Evolutionary conservation across 2,329 filamentous ascomycete genomes (phyloP), one percentile per base, ranked within the genome.

Genomic region (Claviceps lovelessii): DNA sequence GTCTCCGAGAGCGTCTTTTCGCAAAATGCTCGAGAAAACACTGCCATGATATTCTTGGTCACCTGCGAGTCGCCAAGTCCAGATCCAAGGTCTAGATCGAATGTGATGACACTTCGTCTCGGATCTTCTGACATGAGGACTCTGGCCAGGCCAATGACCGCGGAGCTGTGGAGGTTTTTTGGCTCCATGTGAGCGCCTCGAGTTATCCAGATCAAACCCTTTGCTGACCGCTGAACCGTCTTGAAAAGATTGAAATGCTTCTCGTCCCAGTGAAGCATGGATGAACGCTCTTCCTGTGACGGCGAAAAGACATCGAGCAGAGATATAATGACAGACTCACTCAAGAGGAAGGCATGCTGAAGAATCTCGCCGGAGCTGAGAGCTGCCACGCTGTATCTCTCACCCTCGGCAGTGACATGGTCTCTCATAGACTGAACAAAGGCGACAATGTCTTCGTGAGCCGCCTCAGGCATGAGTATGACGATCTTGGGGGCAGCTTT

Each of bases 61-160:
- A 63, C 56, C 3, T 56, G 41, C 0, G 47, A 5, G 2, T 60
- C 55, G 5, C 50, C 55, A 1, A 68, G 54, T 0, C 48, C 51
- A 2, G 67, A 65, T 4, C 55, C 49, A 1, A 35, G 17, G 17
- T 58, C 61, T 5, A 77, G 42, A 52, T 78, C 75, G n/a, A 78
- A 62, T 0, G 70, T 73, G 11, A 72, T 63, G 17, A 78, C 65
- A 0, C 58, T 63, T 59, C 70, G 76, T 19, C 69, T 65, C 0
- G 70, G 65, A 56, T 77, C 71, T 49, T 79, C 77, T 0, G 76
- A 79, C 49, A 73, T 69, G 9, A 79, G 63, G 0, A 74, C 74
- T 23, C 77, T 68, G 1, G 73, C 69, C 17, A 79, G 61, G 1
- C 72, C 75, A n/a, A 74, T 61, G 23, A 77, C 67, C 0, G 71